Percentiles rank a stretch among this genome's conserved stretches.
phyloP scores from a whole-genome alignment of 352 stramenopile genomes.

The Phytophthora megakarya region DNA sequence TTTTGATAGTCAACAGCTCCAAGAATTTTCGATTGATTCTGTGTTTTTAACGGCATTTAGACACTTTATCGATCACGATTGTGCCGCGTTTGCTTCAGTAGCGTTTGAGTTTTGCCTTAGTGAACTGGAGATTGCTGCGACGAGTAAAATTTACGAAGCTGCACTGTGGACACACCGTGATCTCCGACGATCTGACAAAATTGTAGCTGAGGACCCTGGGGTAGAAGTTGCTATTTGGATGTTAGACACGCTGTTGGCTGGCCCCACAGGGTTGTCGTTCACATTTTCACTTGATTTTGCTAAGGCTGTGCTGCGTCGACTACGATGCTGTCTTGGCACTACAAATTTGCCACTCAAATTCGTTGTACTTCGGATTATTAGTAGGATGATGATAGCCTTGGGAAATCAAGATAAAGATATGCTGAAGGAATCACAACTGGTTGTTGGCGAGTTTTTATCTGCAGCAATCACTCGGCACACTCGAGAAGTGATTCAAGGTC shows the following conservation, averaged over 20 bases:
- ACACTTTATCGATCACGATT: slow-evolving; percentile 18
- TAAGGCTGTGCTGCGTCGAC: slow-evolving; percentile 18
- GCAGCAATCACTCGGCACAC: slow-evolving; percentile 56
- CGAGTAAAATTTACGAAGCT: slow-evolving; percentile 58
- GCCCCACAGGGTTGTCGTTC: neutral
- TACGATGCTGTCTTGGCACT: slow-evolving; percentile 42
- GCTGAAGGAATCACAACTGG: slow-evolving; percentile 12
- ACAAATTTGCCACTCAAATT: slow-evolving; percentile 75
- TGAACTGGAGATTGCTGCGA: slow-evolving; percentile 66
- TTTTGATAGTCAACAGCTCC: neutral
- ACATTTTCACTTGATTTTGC: slow-evolving; percentile 1
- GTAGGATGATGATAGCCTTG: slow-evolving; percentile 35
- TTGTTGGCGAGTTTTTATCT: slow-evolving; percentile 44
- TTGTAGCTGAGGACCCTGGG: slow-evolving; percentile 57
- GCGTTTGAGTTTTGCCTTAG: slow-evolving; percentile 60
- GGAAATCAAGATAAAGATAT: neutral
- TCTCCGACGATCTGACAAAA: slow-evolving; percentile 51
- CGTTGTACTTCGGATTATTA: slow-evolving; percentile 56
- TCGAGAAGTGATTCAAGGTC: slow-evolving; percentile 65
- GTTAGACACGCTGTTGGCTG: slow-evolving; percentile 50
- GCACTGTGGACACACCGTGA: slow-evolving; percentile 80
- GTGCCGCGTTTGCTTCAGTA: slow-evolving; percentile 13
- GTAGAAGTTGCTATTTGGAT: slow-evolving; percentile 83
- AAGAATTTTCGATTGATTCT: slow-evolving; percentile 14
- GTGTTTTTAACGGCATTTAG: slow-evolving; percentile 24